Evolutionary conservation across 768 basidiomycete species (phyloP).

Genomic region (Pulveroboletus ravenelii): DNA sequence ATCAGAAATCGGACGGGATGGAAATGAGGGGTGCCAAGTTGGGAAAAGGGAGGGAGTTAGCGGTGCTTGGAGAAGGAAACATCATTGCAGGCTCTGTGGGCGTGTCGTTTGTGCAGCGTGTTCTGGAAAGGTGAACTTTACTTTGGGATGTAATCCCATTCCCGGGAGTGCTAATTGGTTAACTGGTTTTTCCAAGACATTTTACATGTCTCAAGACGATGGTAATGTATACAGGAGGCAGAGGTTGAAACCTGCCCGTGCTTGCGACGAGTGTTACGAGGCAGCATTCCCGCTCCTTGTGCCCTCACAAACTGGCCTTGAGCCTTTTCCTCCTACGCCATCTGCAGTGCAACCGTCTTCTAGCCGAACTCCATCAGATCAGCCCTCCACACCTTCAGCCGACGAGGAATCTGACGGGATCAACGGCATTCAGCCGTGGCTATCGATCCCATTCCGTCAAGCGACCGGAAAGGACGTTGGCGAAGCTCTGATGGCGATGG

Average conservation of each 20-base stretch:
- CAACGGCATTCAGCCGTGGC: slow-evolving; percentile 25
- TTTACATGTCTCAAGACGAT: slow-evolving; percentile 54
- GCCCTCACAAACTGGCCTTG: not conserved
- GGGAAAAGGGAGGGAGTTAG: slow-evolving; percentile 11
- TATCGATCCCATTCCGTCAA: slow-evolving; percentile 26
- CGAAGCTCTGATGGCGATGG: slow-evolving; percentile 39
- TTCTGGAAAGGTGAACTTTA: slow-evolving; percentile 59
- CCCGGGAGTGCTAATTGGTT: slow-evolving; percentile 5
- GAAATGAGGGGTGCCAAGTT: slow-evolving; percentile 1
- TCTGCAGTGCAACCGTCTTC: slow-evolving; percentile 6
- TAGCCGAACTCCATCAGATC: slow-evolving; percentile 11
- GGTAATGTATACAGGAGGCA: slow-evolving; percentile 44
- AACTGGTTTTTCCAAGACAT: slow-evolving; percentile 51
- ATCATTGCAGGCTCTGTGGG: slow-evolving; percentile 86
- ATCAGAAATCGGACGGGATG: slow-evolving; percentile 6
- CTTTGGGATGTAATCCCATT: not conserved
- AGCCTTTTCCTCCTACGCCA: slow-evolving; percentile 1
- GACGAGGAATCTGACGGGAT: slow-evolving; percentile 9
- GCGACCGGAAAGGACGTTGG: slow-evolving; percentile 16
- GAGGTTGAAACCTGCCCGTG: slow-evolving; percentile 61
- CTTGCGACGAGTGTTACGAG: slow-evolving; percentile 84
- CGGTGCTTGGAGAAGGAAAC: slow-evolving; percentile 52
- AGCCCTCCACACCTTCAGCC: slow-evolving; percentile 17
- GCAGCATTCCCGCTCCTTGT: slow-evolving; percentile 65
- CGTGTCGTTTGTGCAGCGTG: slow-evolving; percentile 82